A percentile compares a stretch with the other conserved stretches of the same genome.
Conservation (phyloP, 352 stramenopile genomes). For the Phytophthora sansomeana region DNA sequence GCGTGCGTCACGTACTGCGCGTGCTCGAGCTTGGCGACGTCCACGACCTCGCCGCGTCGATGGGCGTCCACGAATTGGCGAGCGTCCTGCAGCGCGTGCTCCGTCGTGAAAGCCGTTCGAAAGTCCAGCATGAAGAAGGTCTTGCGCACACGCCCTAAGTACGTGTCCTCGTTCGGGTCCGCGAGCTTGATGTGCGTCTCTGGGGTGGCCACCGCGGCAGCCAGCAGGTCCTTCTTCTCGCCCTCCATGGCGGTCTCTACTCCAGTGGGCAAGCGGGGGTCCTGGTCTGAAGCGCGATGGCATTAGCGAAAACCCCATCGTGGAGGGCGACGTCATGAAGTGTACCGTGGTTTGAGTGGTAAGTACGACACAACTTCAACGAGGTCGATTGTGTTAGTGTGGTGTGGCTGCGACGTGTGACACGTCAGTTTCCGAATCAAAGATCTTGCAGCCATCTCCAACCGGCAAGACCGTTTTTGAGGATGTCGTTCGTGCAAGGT, state of each 20-base stretch:
- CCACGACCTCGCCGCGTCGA: conserved; percentile 48
- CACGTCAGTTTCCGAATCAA: not conserved
- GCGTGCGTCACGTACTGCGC: conserved; percentile 76
- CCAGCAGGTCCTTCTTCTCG: conserved; percentile 30
- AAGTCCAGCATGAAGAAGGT: conserved; percentile 87
- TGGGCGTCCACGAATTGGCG: conserved; percentile 48
- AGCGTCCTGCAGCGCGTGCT: conserved; percentile 57
- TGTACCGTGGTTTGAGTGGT: not conserved
- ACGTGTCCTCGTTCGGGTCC: conserved; percentile 81
- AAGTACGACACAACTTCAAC: conserved; percentile 17
- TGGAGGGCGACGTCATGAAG: not conserved
- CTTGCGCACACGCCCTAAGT: conserved; percentile 79
- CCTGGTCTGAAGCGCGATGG: no score
- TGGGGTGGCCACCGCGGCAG: conserved; percentile 17
- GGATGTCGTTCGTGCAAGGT: conserved; percentile 4
- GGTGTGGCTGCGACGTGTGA: conserved; percentile 3
- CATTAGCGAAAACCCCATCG: no score
- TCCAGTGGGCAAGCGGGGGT: no score
- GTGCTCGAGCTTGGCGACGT: conserved; percentile 48
- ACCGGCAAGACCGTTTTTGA: not conserved
- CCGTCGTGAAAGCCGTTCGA: conserved; percentile 73
- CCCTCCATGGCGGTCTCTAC: conserved; percentile 15
- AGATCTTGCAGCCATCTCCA: conserved; percentile 8
- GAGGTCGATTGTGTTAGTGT: conserved; percentile 3
- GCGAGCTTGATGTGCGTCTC: conserved; percentile 67